These are phyloP conservation scores for Colletotrichum endophyticum DNA, from an alignment of 2,329 filamentous ascomycete species.

Conservation along the genomic window DNA sequence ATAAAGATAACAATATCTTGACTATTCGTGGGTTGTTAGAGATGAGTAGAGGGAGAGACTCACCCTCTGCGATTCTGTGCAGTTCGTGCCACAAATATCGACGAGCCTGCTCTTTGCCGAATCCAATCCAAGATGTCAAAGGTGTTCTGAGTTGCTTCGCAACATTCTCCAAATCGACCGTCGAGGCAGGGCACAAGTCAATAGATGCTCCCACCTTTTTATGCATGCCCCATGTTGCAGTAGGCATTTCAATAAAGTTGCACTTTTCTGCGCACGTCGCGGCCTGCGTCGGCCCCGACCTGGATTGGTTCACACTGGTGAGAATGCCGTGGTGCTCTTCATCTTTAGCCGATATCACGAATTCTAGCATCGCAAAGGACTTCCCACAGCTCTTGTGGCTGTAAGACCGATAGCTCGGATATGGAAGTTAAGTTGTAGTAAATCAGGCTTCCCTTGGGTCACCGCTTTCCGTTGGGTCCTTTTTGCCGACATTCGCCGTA, in stretches of 20 bases:
- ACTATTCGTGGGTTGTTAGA: accelerated
- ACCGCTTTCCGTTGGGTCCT: neutral
- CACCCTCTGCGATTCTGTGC: neutral
- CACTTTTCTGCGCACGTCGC: neutral
- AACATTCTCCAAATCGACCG: neutral
- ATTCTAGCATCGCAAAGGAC: neutral
- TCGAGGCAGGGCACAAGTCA: neutral
- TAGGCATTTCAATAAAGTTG: neutral
- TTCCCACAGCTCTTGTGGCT: neutral
- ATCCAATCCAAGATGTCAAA: neutral
- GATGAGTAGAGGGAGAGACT: accelerated
- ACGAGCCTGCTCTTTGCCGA: neutral
- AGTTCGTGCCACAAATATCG: neutral
- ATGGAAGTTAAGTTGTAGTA: neutral
- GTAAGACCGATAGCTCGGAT: neutral
- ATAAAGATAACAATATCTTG: neutral
- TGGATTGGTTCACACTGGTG: neutral
- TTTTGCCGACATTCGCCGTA: neutral
- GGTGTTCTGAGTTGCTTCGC: neutral
- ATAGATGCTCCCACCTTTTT: neutral
- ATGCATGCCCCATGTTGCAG: neutral
- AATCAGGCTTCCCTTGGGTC: neutral
- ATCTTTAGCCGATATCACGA: accelerated
- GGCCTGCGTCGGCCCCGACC: neutral
- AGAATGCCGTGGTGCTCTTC: neutral